phyloP scores from a whole-genome alignment of 2,329 filamentous ascomycete species.

The Calycina marina region DNA sequence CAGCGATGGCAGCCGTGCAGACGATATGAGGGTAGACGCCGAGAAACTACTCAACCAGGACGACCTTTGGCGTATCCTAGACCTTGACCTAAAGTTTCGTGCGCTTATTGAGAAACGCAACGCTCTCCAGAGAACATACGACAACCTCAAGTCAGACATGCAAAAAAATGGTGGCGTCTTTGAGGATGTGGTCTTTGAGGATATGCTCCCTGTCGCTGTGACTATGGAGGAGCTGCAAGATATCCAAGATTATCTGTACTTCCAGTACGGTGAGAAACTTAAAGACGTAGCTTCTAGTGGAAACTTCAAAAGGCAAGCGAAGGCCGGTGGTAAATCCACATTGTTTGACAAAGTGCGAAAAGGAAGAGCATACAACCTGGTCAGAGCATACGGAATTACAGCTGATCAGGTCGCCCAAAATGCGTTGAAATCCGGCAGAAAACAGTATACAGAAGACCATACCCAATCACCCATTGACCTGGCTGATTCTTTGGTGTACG shows the following conservation, averaged over 20 bases:
- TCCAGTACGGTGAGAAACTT: constrained; percentile 74
- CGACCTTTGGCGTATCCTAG: constrained; percentile 88
- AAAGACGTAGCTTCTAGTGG: constrained; percentile 60
- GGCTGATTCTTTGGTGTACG: constrained; percentile 57
- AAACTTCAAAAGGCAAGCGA: constrained; percentile 49
- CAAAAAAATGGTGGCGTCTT: constrained; percentile 44
- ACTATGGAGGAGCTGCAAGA: constrained; percentile 96
- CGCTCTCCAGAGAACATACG: constrained; percentile 63
- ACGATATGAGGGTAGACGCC: constrained; percentile 60
- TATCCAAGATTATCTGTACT: constrained; percentile 90
- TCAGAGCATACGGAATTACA: constrained; percentile 79
- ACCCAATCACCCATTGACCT: constrained; percentile 68
- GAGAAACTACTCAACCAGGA: constrained; percentile 85
- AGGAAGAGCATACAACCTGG: constrained; percentile 65
- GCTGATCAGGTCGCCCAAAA: constrained; percentile 83
- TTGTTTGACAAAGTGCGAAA: constrained; percentile 75
- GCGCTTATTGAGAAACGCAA: constrained; percentile 87
- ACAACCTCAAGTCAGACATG: too few relatives aligned
- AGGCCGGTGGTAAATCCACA: constrained; percentile 68
- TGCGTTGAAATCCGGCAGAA: constrained; percentile 61
- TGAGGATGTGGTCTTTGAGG: constrained; percentile 61
- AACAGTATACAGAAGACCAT: constrained; percentile 75
- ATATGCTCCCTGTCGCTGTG: constrained; percentile 64
- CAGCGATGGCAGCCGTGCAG: constrained; percentile 49
- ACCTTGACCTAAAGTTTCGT: constrained; percentile 88